Conservation (phyloP, 176 grass and related monocot species). For the Oryza glumipatula region DNA sequence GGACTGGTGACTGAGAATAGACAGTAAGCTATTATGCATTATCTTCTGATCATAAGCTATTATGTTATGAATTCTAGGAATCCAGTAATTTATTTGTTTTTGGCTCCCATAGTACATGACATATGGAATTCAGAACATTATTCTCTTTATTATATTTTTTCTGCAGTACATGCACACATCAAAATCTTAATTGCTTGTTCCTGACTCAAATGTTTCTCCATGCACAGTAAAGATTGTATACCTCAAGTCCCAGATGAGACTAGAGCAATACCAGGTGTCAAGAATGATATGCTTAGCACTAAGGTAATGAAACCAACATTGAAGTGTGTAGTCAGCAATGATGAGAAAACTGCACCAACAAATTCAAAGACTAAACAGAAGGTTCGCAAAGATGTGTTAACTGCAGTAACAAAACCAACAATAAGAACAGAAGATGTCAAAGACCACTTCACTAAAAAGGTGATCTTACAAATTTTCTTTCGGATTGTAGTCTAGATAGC, state of each 20-base stretch:
- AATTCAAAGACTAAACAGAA: conserved; percentile 44
- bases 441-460: conserved; percentile 26
- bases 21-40: not conserved
- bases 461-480: conserved; percentile 17
- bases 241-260: conserved; percentile 30
- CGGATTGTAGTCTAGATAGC: not conserved
- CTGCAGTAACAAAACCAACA: conserved; percentile 35
- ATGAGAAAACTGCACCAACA: conserved; percentile 26
- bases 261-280: conserved; percentile 35
- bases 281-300: conserved; percentile 39
- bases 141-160: not conserved
- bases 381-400: conserved; percentile 44
- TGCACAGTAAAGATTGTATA: conserved; percentile 57
- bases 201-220: conserved; percentile 40
- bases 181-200: not conserved
- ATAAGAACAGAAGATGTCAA: conserved; percentile 37
- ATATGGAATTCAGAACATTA: not conserved
- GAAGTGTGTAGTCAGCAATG: conserved; percentile 31
- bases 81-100: not conserved
- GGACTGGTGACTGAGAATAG: not conserved
- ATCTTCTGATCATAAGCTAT: not conserved
- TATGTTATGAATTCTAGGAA: conserved; percentile 5
- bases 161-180: not conserved
- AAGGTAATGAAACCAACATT: conserved; percentile 34
- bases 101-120: not conserved